These are phyloP conservation scores for Huntiella savannae DNA, from an alignment of 2,329 filamentous ascomycete species.

Conservation along the genomic window DNA sequence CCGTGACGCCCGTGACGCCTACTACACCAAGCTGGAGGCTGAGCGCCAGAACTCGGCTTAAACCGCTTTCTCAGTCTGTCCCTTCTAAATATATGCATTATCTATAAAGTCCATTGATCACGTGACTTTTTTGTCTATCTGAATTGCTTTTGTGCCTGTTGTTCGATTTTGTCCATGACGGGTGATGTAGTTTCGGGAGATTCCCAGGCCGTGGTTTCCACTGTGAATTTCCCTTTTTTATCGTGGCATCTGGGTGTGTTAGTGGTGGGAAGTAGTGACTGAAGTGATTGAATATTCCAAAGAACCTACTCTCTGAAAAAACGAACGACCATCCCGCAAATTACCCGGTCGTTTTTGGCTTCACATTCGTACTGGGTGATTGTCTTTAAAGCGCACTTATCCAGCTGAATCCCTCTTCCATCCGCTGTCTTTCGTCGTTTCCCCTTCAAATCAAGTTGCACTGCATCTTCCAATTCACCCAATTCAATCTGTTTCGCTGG, in stretches of 20 bases:
- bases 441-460: slow-evolving; percentile 29
- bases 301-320: slow-evolving; percentile 38
- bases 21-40: slow-evolving; percentile 39
- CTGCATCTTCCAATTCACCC: slow-evolving; percentile 27
- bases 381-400: slow-evolving; percentile 34
- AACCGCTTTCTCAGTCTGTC: background rate
- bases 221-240: slow-evolving; percentile 35
- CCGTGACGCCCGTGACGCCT: slow-evolving; percentile 36
- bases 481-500: slow-evolving; percentile 36
- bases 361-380: slow-evolving; percentile 43
- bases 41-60: slow-evolving; percentile 25
- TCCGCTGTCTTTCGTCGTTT: slow-evolving; percentile 28
- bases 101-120: background rate
- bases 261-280: background rate
- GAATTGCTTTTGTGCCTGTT: slow-evolving; percentile 7
- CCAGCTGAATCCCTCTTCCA: slow-evolving; percentile 27
- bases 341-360: slow-evolving; percentile 28
- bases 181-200: slow-evolving; percentile 13
- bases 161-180: slow-evolving; percentile 10
- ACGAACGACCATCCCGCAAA: slow-evolving; percentile 38
- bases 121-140: background rate
- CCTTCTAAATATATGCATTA: slow-evolving; percentile 3
- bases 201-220: slow-evolving; percentile 48
- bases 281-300: background rate
- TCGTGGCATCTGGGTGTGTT: slow-evolving; percentile 33